Conservation (phyloP, 345 rosid genomes). For the Passiflora organensis region DNA sequence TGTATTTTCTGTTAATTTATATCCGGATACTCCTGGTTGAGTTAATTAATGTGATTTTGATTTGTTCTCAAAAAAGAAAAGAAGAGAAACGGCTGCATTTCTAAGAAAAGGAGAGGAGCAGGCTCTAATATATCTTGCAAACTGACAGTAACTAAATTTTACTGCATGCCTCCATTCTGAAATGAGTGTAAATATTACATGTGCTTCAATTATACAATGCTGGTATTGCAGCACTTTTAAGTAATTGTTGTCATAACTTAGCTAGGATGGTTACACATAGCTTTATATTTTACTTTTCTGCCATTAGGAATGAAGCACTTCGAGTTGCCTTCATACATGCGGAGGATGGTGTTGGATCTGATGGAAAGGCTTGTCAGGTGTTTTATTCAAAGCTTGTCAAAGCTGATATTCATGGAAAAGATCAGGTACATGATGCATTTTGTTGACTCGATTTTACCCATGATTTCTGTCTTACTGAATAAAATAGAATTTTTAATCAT, state of each 20-base stretch:
- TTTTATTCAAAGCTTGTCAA: constrained; percentile 90
- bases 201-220: not conserved
- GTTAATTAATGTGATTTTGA: too few relatives aligned
- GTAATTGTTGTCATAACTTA: constrained; percentile 1
- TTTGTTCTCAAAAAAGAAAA: too few relatives aligned
- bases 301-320: constrained; percentile 82
- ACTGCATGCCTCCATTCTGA: too few relatives aligned
- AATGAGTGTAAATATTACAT: not conserved
- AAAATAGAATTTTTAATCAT: too few relatives aligned
- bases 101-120: too few relatives aligned
- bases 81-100: too few relatives aligned
- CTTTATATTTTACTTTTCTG: constrained; percentile 11
- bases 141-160: too few relatives aligned
- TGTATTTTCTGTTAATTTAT: too few relatives aligned
- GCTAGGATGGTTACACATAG: not conserved
- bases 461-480: too few relatives aligned
- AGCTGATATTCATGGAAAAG: constrained; percentile 98
- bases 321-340: constrained; percentile 94
- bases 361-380: constrained; percentile 50
- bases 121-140: too few relatives aligned
- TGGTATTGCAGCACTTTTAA: not conserved
- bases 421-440: constrained; percentile 53
- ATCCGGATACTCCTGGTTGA: too few relatives aligned
- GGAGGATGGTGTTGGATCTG: constrained; percentile 58
- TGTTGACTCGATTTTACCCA: constrained; percentile 4